These are phyloP conservation scores for Chenopodium suecicum DNA, from an alignment of 148 eudicot species.

Conservation along the genomic window DNA sequence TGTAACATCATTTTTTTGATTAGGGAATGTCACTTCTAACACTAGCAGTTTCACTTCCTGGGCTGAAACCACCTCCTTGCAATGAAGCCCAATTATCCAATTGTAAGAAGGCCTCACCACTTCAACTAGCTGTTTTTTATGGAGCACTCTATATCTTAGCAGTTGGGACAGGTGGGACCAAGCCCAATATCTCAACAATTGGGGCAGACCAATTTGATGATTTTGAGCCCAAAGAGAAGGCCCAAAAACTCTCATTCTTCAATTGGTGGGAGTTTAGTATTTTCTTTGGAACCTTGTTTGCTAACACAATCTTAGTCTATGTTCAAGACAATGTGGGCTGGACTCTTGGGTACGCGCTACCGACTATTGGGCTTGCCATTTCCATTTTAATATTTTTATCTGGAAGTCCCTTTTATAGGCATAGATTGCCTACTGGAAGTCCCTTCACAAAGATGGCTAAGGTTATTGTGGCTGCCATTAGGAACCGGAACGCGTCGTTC, in stretches of 20 bases:
- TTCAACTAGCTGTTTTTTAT: slow-evolving; percentile 58
- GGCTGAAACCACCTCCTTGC: slow-evolving; percentile 58
- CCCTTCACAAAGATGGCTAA: slow-evolving; percentile 70
- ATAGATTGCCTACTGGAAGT: slow-evolving; percentile 62
- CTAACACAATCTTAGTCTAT: slow-evolving; percentile 72
- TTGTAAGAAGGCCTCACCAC: slow-evolving; percentile 55
- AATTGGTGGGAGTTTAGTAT: slow-evolving; percentile 74
- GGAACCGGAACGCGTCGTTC: slow-evolving; percentile 41
- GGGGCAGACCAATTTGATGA: slow-evolving; percentile 89
- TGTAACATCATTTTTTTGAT: not conserved
- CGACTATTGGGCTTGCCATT: slow-evolving; percentile 59
- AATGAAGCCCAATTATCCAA: slow-evolving; percentile 27
- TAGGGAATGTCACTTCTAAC: slow-evolving; percentile 77
- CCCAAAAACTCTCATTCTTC: slow-evolving; percentile 73
- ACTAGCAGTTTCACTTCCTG: slow-evolving; percentile 60
- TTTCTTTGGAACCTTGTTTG: slow-evolving; percentile 75
- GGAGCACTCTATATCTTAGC: slow-evolving; percentile 79
- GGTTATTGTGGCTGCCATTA: slow-evolving; percentile 66
- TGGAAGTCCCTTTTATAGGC: slow-evolving; percentile 67
- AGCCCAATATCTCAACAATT: slow-evolving; percentile 81
- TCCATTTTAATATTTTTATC: slow-evolving; percentile 62
- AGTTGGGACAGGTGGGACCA: slow-evolving; percentile 81
- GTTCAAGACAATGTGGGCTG: slow-evolving; percentile 89
- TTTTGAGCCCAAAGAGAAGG: slow-evolving; percentile 68
- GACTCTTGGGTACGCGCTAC: slow-evolving; percentile 74